These are phyloP conservation scores for Aphanomyces stellatus DNA, from an alignment of 352 stramenopile genomes.

Conservation along the genomic window DNA sequence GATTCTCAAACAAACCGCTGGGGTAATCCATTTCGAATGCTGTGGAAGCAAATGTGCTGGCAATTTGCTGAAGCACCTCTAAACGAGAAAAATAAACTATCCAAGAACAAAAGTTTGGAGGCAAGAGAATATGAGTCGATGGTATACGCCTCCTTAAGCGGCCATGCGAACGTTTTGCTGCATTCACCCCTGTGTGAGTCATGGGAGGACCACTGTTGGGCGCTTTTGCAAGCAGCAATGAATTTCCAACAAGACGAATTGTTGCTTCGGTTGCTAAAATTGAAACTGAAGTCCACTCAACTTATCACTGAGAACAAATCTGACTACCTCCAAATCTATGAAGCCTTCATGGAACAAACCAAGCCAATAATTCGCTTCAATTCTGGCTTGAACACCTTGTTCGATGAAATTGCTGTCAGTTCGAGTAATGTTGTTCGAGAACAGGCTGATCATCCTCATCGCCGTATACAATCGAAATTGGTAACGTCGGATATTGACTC, in stretches of 20 bases:
- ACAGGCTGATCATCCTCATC: constrained; percentile 61
- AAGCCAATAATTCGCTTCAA: constrained; percentile 71
- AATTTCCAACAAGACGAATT: constrained; percentile 67
- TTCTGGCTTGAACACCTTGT: constrained; percentile 56
- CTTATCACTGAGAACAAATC: constrained; percentile 58
- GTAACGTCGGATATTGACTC: constrained; percentile 66
- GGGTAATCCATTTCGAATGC: constrained; percentile 70
- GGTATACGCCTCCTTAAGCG: constrained; percentile 70
- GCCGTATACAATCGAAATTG: constrained; percentile 72
- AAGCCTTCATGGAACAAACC: constrained; percentile 49
- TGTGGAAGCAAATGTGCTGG: constrained; percentile 85
- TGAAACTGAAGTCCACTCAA: constrained; percentile 67
- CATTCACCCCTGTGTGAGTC: constrained; percentile 58
- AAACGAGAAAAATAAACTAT: constrained; percentile 29
- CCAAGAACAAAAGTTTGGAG: constrained; percentile 51
- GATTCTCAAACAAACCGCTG: constrained; percentile 50
- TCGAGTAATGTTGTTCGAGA: constrained; percentile 48
- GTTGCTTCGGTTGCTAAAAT: constrained; percentile 53
- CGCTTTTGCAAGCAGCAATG: constrained; percentile 55
- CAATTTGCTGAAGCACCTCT: constrained; percentile 44
- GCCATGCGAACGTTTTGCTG: constrained; percentile 55
- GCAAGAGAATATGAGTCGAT: constrained; percentile 67
- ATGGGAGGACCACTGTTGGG: constrained; percentile 84
- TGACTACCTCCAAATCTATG: constrained; percentile 50
- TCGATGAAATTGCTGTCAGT: constrained; percentile 62